Evolutionary conservation across 148 eudicot genomes (phyloP).

Genomic region (Tetragonia tetragonoides): DNA sequence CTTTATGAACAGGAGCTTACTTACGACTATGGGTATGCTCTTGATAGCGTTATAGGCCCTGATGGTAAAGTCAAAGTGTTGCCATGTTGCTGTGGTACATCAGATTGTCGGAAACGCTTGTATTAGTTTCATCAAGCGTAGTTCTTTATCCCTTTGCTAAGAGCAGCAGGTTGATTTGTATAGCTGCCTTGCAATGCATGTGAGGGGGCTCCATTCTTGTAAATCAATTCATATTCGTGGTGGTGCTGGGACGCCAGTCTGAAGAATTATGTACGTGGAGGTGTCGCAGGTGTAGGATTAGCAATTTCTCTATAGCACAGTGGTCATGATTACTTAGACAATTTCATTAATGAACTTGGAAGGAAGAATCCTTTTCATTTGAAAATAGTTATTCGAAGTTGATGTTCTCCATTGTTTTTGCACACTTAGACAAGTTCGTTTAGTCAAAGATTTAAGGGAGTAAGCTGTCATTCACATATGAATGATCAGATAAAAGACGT

Average conservation of each 20-base stretch:
- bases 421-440: too few relatives aligned
- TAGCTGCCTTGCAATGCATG: neutral
- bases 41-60: slow-evolving; percentile 65
- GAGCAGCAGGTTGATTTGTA: neutral
- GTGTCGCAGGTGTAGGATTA: neutral
- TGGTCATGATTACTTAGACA: neutral
- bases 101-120: slow-evolving; percentile 64
- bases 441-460: too few relatives aligned
- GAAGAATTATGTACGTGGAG: neutral
- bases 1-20: slow-evolving; percentile 57
- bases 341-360: too few relatives aligned
- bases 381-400: too few relatives aligned
- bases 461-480: too few relatives aligned
- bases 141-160: neutral
- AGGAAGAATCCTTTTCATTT: too few relatives aligned
- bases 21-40: slow-evolving; percentile 72
- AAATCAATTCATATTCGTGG: neutral
- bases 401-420: too few relatives aligned
- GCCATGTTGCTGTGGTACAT: slow-evolving; percentile 64
- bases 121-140: slow-evolving; percentile 28
- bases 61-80: slow-evolving; percentile 53
- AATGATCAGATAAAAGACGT: too few relatives aligned
- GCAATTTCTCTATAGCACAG: neutral
- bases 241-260: too few relatives aligned
- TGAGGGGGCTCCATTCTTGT: neutral